A percentile compares a stretch with the other conserved stretches of the same genome.
Conservation (phyloP, 106 monocot genomes). For the Acorus calamus region DNA sequence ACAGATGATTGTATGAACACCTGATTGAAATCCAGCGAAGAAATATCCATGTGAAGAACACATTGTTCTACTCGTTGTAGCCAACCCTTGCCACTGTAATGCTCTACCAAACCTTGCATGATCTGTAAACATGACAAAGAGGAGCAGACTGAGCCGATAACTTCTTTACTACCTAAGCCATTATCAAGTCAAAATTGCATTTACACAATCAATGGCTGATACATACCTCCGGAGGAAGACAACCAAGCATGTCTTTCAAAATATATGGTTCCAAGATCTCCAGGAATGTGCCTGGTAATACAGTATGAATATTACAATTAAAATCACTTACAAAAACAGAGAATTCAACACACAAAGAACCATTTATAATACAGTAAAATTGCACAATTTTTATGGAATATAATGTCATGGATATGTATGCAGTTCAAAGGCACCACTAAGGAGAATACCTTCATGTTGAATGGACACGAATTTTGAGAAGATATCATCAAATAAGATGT, state of each 20-base stretch:
- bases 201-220: neutral
- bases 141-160: neutral
- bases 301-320: neutral
- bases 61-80: slow-evolving; percentile 93
- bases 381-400: neutral
- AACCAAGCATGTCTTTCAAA: slow-evolving; percentile 90
- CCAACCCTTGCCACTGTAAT: slow-evolving; percentile 87
- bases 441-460: slow-evolving; percentile 63
- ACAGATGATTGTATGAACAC: slow-evolving; percentile 19
- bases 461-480: slow-evolving; percentile 85
- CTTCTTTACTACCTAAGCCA: neutral
- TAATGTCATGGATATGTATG: neutral
- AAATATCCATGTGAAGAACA: slow-evolving; percentile 98
- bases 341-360: neutral
- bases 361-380: neutral
- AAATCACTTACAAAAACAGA: neutral
- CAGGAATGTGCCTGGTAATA: slow-evolving; percentile 67
- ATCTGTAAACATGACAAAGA: slow-evolving; percentile 33
- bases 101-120: slow-evolving; percentile 98
- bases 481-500: slow-evolving; percentile 80
- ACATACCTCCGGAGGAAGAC: slow-evolving; percentile 83
- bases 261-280: slow-evolving; percentile 98
- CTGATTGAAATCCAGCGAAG: slow-evolving; percentile 99
- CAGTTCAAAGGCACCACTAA: neutral
- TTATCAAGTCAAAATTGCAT: neutral